A percentile compares a stretch with the other conserved stretches of the same genome.
These are phyloP conservation scores for Dactylonectria estremocensis DNA, from an alignment of 2,329 filamentous ascomycete genomes.

Conservation along the genomic window DNA sequence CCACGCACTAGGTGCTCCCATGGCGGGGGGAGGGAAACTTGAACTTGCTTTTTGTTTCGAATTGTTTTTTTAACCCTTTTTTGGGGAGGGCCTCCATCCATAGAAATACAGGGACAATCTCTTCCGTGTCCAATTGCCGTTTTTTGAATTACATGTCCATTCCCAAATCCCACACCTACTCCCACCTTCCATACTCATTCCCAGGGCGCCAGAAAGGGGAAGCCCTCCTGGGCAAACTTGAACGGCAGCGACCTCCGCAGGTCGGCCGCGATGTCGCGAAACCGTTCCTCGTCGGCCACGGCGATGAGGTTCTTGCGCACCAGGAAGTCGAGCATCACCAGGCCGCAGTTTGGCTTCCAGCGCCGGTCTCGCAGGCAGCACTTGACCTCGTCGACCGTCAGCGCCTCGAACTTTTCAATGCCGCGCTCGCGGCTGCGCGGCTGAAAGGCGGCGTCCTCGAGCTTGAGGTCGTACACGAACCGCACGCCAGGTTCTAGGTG, in stretches of 20 bases:
- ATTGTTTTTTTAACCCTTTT: not conserved
- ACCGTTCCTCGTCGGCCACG: constrained; percentile 43
- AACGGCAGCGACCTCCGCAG: constrained; percentile 50
- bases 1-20: not conserved
- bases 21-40: not conserved
- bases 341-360: constrained; percentile 59
- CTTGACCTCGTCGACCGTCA: constrained; percentile 51
- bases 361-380: constrained; percentile 40
- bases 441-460: constrained; percentile 44
- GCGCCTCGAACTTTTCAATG: constrained; percentile 49
- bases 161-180: too few relatives aligned
- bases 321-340: constrained; percentile 58
- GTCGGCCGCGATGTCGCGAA: constrained; percentile 38
- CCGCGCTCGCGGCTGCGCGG: constrained; percentile 46
- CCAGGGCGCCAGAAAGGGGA: constrained; percentile 26
- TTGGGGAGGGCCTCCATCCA: constrained; percentile 6
- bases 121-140: constrained; percentile 3
- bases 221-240: constrained; percentile 36
- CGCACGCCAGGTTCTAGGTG: constrained; percentile 58
- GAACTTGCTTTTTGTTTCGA: not conserved
- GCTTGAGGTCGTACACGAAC: constrained; percentile 54
- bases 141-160: not conserved
- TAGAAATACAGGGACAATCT: constrained; percentile 25
- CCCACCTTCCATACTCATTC: not conserved
- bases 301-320: constrained; percentile 49